Evolutionary conservation across 2,329 filamentous ascomycete species (phyloP), one percentile per base, ranked within the genome.

Genomic region (Calcarisporium arbuscula): DNA sequence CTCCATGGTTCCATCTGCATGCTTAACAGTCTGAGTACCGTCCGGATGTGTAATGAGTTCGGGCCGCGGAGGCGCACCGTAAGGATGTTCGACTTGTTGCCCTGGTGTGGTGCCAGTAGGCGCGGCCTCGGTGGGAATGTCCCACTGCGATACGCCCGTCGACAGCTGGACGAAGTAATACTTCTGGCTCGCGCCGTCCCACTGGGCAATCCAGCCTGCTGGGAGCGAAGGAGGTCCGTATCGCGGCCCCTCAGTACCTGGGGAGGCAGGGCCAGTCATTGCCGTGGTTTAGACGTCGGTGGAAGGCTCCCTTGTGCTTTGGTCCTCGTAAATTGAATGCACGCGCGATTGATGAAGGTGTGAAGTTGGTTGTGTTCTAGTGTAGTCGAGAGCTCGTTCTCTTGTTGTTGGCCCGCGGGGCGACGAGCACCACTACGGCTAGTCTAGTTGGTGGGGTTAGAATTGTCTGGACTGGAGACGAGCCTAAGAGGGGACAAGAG

Each of bases 111-210:
- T 76, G 42, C 77, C 75, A 16, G 73, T 70, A 28, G 74, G 77
- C 7, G 74, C 79, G 32, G 79, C 69, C 39, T 76, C 67, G 11
- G 76, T 84, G 20, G 81, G 81, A 20, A 73, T 70, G n/a, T 85
- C 80, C 81, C 82, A 85, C 58, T 85, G 80, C 43, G 80, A 83
- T 23, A 75, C 68, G 30, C 81, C 81, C 7, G 80, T 85, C 34
- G 77, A 79, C 35, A 85, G 72, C 57, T 85, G 80, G 32, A 85
- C 81, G 54, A 76, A 82, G 57, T 82, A 82, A 55, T 82, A 82
- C 56, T 80, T 80, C 55, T 67, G 72, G 56, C 68, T 76, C 37
- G 67, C 53, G 42, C 70, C 72, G 52, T 82, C 78, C 78, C 78
- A 82, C 61, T 82, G 78, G 39, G 77, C 76, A 50, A 81, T 82